A percentile compares a stretch with the other conserved stretches of the same genome.
Conservation (phyloP, 345 rosid genomes). For the Combretum micranthum region DNA sequence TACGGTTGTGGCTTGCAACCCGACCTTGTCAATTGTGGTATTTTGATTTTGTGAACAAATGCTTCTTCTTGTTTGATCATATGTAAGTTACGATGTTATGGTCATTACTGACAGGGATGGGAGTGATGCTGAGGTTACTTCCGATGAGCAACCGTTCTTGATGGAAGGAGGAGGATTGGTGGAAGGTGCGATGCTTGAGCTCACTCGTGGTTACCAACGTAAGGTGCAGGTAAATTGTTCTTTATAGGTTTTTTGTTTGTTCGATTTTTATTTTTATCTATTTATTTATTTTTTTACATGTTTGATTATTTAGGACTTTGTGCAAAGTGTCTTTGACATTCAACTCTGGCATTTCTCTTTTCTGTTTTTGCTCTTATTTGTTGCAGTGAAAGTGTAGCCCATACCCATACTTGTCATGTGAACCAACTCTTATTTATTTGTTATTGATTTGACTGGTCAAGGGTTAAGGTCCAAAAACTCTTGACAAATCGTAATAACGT, state of each 20-base stretch:
- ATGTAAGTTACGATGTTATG: too few relatives aligned
- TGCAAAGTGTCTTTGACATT: neutral
- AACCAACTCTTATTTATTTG: neutral
- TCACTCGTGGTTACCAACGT: conserved; percentile 44
- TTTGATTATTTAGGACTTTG: neutral
- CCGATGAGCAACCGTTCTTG: conserved; percentile 32
- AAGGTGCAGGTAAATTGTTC: conserved; percentile 44
- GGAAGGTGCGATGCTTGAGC: conserved; percentile 54
- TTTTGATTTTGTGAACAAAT: too few relatives aligned
- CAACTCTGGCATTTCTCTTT: neutral
- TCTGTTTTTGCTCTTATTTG: neutral
- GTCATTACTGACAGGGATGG: conserved; percentile 39
- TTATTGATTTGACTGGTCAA: neutral
- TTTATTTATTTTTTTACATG: neutral
- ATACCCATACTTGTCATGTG: neutral
- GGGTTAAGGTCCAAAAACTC: neutral
- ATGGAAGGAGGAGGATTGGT: conserved; percentile 45
- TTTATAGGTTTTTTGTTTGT: neutral
- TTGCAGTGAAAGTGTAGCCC: neutral
- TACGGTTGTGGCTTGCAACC: too few relatives aligned
- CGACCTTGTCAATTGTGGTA: too few relatives aligned
- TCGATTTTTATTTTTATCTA: neutral
- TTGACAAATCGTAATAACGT: neutral
- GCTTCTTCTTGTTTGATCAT: too few relatives aligned
- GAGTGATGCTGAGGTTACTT: conserved; percentile 40